phyloP scores from a whole-genome alignment of 225 moss, liverwort and hornwort genomes.

The Marchantia polymorpha region DNA sequence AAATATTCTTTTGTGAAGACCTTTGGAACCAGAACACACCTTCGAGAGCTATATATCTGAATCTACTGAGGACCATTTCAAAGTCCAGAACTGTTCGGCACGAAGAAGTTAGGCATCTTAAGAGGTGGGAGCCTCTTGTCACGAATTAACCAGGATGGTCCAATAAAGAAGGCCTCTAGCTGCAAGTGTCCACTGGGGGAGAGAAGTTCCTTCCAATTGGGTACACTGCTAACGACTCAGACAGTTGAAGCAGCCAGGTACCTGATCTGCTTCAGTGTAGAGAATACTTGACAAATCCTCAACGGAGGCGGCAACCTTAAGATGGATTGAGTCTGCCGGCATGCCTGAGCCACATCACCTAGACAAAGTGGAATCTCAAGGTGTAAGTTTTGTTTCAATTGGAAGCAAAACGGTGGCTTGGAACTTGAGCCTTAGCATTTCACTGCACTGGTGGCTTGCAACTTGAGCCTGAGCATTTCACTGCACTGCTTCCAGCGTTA shows the following conservation, averaged over 20 bases:
- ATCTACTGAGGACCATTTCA: neutral
- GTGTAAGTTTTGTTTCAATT: neutral
- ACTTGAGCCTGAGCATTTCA: too few relatives aligned
- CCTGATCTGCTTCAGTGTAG: conserved; percentile 85
- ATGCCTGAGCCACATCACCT: conserved; percentile 97
- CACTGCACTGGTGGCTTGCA: too few relatives aligned
- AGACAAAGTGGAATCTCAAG: conserved; percentile 20
- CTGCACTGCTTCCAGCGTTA: too few relatives aligned
- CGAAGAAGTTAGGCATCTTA: neutral
- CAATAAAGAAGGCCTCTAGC: neutral
- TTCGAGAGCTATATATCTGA: neutral
- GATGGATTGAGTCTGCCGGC: conserved; percentile 85
- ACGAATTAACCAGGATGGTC: neutral
- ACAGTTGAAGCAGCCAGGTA: conserved; percentile 4
- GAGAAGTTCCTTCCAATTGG: neutral
- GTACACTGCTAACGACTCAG: neutral
- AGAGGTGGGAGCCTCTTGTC: neutral
- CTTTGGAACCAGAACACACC: neutral
- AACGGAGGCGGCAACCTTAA: conserved; percentile 73
- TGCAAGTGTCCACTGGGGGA: neutral
- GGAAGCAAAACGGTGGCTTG: too few relatives aligned
- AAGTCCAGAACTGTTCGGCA: neutral
- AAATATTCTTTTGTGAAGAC: neutral
- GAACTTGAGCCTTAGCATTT: too few relatives aligned
- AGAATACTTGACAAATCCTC: conserved; percentile 71